Base-by-base conservation (phyloP, 148 eudicot genomes). In the Gaultheria prostrata region DNA sequence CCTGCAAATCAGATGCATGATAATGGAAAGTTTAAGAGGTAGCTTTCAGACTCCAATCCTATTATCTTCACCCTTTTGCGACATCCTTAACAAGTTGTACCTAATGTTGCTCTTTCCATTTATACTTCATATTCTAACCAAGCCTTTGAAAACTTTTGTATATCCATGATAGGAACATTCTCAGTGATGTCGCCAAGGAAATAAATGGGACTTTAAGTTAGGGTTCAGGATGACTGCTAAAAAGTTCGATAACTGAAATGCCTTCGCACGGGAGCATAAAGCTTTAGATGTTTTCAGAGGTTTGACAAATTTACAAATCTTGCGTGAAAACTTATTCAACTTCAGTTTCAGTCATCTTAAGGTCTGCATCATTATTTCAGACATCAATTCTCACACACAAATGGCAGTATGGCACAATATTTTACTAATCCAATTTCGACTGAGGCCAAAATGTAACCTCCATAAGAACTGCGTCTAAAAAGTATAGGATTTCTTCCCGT, bases 1-100 rank as follows among this genome's bases (percentile, higher is more conserved):
- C 74, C 74, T 69, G 74, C 39, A 33, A 71, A 7, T 71, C 20
- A 71, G 76, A 71, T 71, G 76, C 76, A 71, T 71, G 43, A 71
- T 17, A 33, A 18, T 43, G 18, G 76, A 17, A 43, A 74, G 26
- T 28, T 74, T 39, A 74, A 74, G 14, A 72, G 77, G 50, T 74
- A 20, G 77, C 28, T 39, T 74, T 56, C 21, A 15, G 26, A 39
- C 28, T 39, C 50, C 43, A 8, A 39, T 72, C 8, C 46, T 15
- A 33, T 35, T 17, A 57, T 57, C 35, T 17, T 14, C 46, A 33
- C n/a, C 46, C 76, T 35, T 39, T 33, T 39, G 46, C 21, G n/a
- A 33, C n/a, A 7, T 39, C n/a, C 18, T 33, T 5, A 74, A 8
- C 10, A 74, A 13, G 24, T 73, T 74, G 43, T 28, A 74, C 13